Percentiles rank a stretch among this genome's conserved stretches.
These are phyloP conservation scores for Sicyos edulis DNA, from an alignment of 306 rosid genomes.

Conservation along the genomic window DNA sequence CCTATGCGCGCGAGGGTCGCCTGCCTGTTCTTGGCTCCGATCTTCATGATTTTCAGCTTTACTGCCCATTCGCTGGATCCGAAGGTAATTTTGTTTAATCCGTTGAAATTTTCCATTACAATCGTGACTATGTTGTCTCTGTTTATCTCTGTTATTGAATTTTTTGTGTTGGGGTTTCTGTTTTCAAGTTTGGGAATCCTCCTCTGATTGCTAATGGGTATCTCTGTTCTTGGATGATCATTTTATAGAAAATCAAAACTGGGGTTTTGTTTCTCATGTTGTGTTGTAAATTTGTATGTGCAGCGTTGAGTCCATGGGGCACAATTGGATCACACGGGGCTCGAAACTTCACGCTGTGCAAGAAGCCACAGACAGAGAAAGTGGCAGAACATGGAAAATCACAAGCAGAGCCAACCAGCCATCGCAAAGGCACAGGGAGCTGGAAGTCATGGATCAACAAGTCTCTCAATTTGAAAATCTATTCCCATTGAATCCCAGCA, in stretches of 20 bases:
- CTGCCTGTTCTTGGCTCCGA: constrained; percentile 68
- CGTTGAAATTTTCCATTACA: no score
- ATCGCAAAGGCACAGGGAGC: constrained; percentile 53
- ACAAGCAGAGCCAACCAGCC: not conserved
- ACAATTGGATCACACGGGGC: constrained; percentile 74
- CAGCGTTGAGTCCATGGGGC: constrained; percentile 76
- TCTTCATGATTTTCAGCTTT: constrained; percentile 48
- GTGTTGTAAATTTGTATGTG: constrained; percentile 20
- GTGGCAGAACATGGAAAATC: constrained; percentile 21
- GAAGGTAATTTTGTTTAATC: constrained; percentile 82
- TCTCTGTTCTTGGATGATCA: no score
- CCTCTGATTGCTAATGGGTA: no score
- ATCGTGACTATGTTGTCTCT: no score
- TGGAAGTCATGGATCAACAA: constrained; percentile 90
- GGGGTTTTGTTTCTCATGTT: not conserved
- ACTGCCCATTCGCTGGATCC: constrained; percentile 56
- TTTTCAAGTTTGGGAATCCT: no score
- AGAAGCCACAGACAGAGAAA: constrained; percentile 52
- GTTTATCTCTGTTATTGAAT: no score
- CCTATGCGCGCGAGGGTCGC: constrained; percentile 93
- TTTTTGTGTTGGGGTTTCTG: no score
- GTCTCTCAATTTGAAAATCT: constrained; percentile 58
- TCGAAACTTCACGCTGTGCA: constrained; percentile 78
- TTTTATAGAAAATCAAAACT: not conserved
- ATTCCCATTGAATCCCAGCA: constrained; percentile 44